Evolutionary conservation across 306 rosid species (phyloP), one percentile per base, ranked within the genome.

Genomic region (Pterocarpus macrocarpus): DNA sequence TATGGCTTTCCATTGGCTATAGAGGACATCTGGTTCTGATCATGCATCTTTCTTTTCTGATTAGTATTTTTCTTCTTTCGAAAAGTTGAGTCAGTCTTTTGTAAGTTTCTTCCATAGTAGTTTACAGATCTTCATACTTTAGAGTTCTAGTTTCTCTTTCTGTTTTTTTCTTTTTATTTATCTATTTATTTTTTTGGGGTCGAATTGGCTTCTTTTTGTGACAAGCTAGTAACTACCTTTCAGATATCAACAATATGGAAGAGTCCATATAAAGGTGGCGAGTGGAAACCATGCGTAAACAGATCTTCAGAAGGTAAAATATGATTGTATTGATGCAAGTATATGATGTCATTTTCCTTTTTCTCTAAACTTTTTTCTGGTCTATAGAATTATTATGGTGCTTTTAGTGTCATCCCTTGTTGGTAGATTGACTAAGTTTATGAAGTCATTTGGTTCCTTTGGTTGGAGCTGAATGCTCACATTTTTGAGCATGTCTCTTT

Each of bases 181-280:
- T 44, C 38, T 56, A 2, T 41, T 22, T 4, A 10, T 62, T 57
- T 77, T 30, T 69, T 56, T 45, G 5, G 35, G 35, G 28, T 73
- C 7, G 22, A 72, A 45, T 80, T 11, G 58, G 67, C 32, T 62
- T 6, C 80, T 62, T 75, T 67, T 36, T 39, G 77, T 94, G 68
- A 88, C 73, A 45, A 61, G 84, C 71, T 69, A 70, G 65, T 71
- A 44, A 83, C 52, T 83, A 66, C 75, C 49, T 76, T 82, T 85
- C 88, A 95, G 99, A 90, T 95, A 80, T 89, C 93, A 71, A 93
- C 99, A 61, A 90, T 95, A 69, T 95, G 99, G 99, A 93, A 84
- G 90, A 86, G 33, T 81, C 90, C 91, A 63, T 85, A 85, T 86
- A 93, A 56, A 91, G 91, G 97, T 38, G 91, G 86, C 10, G 90